Evolutionary conservation across 345 rosid species (phyloP), one percentile per base, ranked within the genome.

Genomic region (Linum tenue): DNA sequence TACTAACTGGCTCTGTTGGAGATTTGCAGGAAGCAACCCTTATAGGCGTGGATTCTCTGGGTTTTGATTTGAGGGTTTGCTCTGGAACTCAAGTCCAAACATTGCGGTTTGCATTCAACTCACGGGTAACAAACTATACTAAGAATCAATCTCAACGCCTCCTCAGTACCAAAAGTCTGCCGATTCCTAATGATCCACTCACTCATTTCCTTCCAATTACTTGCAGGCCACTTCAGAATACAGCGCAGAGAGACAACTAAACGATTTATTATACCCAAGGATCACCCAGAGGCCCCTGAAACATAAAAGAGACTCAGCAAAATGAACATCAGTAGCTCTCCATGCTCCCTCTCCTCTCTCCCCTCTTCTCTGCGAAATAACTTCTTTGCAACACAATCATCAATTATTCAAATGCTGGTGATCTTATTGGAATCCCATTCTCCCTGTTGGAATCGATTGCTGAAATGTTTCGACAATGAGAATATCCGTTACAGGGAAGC

Each of bases 1-100:
- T 41, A 41, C 44, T 41, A 41, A 41, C 6, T 41, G 44, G 9
- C 44, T 48, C 14, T 48, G 53, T 2, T 48, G 53, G 53, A 9
- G 7, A 59, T 38, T 70, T 62, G 66, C 76, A 92, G 98, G 98
- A 92, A 76, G 94, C 80, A 63, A 80, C 73, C 63, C 62, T 88
- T 55, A 81, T 77, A 59, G 77, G 77, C 51, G 66, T 92, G 44
- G 98, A 92, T 80, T 83, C 96, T 41, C 78, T 88, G 31, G 98
- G 98, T 36, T 90, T 92, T 68, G 87, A 83, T 76, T 68, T 84
- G 68, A 85, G 97, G 75, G 85, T 84, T 69, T 94, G 99, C 61
- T 83, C 88, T 64, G 99, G 88, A 76, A 82, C 90, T 4, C 85
- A 88, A 71, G 77, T 94, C 63, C 86, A 88, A 64, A 85, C 97